Conservation (phyloP, 495 filamentous ascomycete species). For the Mytilinidion resinicola region DNA sequence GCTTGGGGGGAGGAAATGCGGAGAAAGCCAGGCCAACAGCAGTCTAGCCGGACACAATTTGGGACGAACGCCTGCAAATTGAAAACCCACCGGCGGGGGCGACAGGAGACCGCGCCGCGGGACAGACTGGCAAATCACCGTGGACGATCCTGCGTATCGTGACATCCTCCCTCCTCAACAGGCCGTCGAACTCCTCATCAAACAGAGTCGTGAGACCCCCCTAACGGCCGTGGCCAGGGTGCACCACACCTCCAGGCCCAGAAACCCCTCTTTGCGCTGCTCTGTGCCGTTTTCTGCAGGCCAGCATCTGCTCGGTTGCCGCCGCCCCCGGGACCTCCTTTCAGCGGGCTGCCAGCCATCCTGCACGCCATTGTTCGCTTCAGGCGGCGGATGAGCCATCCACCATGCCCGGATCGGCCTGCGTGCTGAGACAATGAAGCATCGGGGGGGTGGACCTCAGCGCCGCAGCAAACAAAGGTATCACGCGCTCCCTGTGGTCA, state of each 20-base stretch:
- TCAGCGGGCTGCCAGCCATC: conserved; percentile 17
- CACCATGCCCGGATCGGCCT: conserved; percentile 15
- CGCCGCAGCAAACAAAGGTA: conserved; percentile 15
- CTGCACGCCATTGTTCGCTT: conserved; percentile 31
- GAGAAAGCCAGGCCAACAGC: conserved; percentile 29
- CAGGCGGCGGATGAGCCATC: conserved; percentile 15
- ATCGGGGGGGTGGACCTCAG: conserved; percentile 6
- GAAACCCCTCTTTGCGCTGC: conserved; percentile 2
- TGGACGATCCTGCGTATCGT: conserved; percentile 14
- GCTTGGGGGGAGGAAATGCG: conserved; percentile 28
- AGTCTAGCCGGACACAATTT: conserved; percentile 28
- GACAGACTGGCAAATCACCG: conserved; percentile 22
- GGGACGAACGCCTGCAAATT: conserved; percentile 27
- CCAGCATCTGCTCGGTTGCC: conserved; percentile 12
- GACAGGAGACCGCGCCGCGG: conserved; percentile 19
- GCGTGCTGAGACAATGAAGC: conserved; percentile 15
- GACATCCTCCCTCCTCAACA: conserved; percentile 9
- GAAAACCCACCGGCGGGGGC: conserved; percentile 16
- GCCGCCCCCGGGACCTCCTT: conserved; percentile 16
- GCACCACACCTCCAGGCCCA: conserved; percentile 6
- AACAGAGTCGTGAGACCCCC: conserved; percentile 12
- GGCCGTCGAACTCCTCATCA: conserved; percentile 19
- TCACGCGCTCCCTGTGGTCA: conserved; percentile 15
- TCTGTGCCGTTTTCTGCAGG: neutral
- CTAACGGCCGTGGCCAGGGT: conserved; percentile 10